A percentile compares a stretch with the other conserved stretches of the same genome.
Evolutionary conservation across 495 filamentous ascomycete species (phyloP).

Genomic region (Neurospora sublineolata): DNA sequence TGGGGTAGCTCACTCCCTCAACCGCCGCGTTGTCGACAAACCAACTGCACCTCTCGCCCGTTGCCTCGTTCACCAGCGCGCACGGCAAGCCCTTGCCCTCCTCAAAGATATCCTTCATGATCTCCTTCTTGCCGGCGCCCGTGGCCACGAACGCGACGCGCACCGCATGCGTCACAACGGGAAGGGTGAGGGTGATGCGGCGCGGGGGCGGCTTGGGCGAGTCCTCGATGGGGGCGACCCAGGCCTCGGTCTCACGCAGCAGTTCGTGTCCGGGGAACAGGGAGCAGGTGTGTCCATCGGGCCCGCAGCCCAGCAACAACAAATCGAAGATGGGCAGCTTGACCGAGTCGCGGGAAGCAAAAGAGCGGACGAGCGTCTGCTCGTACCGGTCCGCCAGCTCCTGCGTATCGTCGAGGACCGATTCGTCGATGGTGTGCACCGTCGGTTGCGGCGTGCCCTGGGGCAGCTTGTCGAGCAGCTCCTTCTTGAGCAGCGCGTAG

Average conservation of each 20-base stretch:
- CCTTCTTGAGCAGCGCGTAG: slow-evolving; percentile 74
- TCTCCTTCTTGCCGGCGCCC: slow-evolving; percentile 77
- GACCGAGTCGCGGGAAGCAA: slow-evolving; percentile 77
- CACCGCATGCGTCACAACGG: slow-evolving; percentile 72
- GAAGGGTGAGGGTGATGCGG: slow-evolving; percentile 83
- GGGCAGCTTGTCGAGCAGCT: slow-evolving; percentile 81
- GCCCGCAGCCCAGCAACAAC: slow-evolving; percentile 81
- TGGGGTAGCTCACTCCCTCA: slow-evolving; percentile 71
- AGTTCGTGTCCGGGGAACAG: slow-evolving; percentile 85
- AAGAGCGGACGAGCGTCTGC: slow-evolving; percentile 68
- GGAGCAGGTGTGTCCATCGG: slow-evolving; percentile 94
- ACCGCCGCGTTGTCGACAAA: slow-evolving; percentile 79
- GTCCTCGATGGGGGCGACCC: slow-evolving; percentile 83
- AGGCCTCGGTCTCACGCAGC: slow-evolving; percentile 77
- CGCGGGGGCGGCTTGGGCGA: slow-evolving; percentile 88
- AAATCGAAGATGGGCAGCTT: slow-evolving; percentile 91
- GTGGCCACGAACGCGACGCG: slow-evolving; percentile 87
- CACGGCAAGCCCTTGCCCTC: slow-evolving; percentile 71
- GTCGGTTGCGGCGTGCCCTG: slow-evolving; percentile 47
- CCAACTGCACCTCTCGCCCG: slow-evolving; percentile 82
- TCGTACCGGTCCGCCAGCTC: slow-evolving; percentile 92
- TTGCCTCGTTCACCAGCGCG: slow-evolving; percentile 72
- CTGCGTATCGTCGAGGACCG: slow-evolving; percentile 67
- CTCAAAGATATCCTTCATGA: slow-evolving; percentile 83
- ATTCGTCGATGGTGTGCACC: slow-evolving; percentile 66